Conservation (phyloP, 169 alveolate genomes). For the Plasmodium vivax region DNA sequence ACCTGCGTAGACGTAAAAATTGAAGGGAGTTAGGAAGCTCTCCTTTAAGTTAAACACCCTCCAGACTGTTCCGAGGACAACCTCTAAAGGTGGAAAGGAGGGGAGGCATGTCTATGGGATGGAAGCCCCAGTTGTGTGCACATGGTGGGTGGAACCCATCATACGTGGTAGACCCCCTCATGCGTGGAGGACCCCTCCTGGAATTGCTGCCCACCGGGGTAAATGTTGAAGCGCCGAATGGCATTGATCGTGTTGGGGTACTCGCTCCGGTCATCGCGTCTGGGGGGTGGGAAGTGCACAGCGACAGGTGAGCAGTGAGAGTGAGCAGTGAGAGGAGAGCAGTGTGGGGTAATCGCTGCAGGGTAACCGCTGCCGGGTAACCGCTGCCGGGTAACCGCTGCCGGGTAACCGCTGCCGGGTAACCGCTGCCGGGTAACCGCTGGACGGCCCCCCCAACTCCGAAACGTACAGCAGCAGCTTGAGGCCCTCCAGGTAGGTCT, state of each 20-base stretch:
- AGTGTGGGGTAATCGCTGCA: no score
- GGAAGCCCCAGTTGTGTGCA: neutral
- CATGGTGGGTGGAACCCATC: no score
- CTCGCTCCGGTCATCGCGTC: slow-evolving; percentile 60
- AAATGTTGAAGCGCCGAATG: slow-evolving; percentile 42
- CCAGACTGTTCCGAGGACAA: slow-evolving; percentile 49
- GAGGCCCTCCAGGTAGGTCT: slow-evolving; percentile 32
- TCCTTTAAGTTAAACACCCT: slow-evolving; percentile 10
- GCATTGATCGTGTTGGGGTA: slow-evolving; percentile 67
- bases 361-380: no score
- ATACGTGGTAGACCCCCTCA: no score
- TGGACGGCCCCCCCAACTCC: neutral
- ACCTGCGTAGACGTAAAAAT: slow-evolving; percentile 62
- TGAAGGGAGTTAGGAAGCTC: slow-evolving; percentile 27
- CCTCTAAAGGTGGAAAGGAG: slow-evolving; percentile 15
- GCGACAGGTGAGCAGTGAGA: neutral
- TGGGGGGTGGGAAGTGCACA: neutral
- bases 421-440: neutral
- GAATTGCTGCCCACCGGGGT: slow-evolving; percentile 25
- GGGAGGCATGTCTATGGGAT: neutral
- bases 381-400: no score
- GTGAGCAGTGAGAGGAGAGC: no score
- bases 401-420: no score
- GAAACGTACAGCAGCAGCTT: slow-evolving; percentile 20
- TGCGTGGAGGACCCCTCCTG: neutral